phyloP scores from a whole-genome alignment of 352 stramenopile species.

The Pythium biforme region DNA sequence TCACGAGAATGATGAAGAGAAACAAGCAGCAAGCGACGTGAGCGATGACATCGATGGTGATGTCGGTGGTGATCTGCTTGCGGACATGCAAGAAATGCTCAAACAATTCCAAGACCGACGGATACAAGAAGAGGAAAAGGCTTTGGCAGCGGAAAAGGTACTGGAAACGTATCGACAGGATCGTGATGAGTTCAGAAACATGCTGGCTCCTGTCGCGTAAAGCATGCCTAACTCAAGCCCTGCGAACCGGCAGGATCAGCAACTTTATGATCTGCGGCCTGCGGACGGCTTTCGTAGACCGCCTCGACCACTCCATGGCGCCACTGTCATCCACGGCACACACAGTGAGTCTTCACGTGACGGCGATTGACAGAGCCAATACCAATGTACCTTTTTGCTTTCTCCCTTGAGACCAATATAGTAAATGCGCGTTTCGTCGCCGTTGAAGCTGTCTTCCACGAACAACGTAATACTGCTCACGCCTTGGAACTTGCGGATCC shows the following conservation, averaged over 20 bases:
- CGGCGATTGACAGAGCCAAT: not conserved
- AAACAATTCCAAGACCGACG: conserved; percentile 51
- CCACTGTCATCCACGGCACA: conserved; percentile 41
- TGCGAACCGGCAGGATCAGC: conserved; percentile 44
- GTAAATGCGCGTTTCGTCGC: conserved; percentile 74
- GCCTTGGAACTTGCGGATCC: conserved; percentile 85
- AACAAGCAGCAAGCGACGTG: conserved; percentile 20
- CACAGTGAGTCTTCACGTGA: not conserved
- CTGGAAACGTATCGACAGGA: conserved; percentile 53
- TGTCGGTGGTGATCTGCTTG: conserved; percentile 26
- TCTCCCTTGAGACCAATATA: conserved; percentile 88
- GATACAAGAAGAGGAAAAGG: conserved; percentile 67
- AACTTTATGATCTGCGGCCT: conserved; percentile 79
- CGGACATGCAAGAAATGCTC: conserved; percentile 64
- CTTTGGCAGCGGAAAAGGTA: conserved; percentile 41
- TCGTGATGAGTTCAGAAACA: conserved; percentile 35
- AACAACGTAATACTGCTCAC: conserved; percentile 82
- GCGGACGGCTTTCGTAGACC: conserved; percentile 79
- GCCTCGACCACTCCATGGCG: conserved; percentile 82
- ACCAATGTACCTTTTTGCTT: conserved; percentile 69
- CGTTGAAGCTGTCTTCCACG: conserved; percentile 70
- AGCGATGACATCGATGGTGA: not conserved
- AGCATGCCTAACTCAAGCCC: conserved; percentile 43
- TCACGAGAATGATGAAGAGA: not conserved
- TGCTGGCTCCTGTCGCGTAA: conserved; percentile 10